Evolutionary conservation across 345 rosid species (phyloP).

Genomic region (Draba incana): DNA sequence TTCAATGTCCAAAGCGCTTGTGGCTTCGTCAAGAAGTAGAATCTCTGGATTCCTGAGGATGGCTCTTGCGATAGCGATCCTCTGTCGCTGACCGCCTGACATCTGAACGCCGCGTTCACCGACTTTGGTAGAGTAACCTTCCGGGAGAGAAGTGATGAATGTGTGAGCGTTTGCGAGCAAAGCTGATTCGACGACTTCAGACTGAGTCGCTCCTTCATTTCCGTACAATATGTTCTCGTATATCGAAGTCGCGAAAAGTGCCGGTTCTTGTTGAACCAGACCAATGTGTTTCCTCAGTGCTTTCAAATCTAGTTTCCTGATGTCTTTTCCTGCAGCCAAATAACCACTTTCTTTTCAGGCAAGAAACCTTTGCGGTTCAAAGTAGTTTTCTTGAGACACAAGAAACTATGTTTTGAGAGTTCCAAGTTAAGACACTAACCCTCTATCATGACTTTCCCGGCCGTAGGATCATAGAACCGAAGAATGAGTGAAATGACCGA

Average conservation of each 20-base stretch:
- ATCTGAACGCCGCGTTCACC: conserved; percentile 93
- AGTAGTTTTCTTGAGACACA: conserved; percentile 14
- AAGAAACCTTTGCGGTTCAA: neutral
- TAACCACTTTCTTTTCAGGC: neutral
- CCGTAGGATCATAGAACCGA: conserved; percentile 85
- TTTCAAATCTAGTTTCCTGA: conserved; percentile 68
- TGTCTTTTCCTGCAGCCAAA: conserved; percentile 61
- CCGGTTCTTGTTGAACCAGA: conserved; percentile 93
- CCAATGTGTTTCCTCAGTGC: conserved; percentile 79
- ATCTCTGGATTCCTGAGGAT: conserved; percentile 89
- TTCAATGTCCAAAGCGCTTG: conserved; percentile 84
- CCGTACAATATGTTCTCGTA: conserved; percentile 91
- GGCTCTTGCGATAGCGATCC: conserved; percentile 92
- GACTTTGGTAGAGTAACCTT: conserved; percentile 85
- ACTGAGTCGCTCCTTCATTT: conserved; percentile 72
- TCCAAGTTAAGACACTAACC: conserved; percentile 51
- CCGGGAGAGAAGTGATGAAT: conserved; percentile 83
- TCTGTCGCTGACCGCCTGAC: conserved; percentile 91
- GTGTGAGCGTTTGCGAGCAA: conserved; percentile 83
- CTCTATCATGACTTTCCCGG: conserved; percentile 83
- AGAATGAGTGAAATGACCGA: conserved; percentile 84
- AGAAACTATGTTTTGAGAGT: neutral
- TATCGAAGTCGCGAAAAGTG: conserved; percentile 84
- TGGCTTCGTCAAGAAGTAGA: conserved; percentile 88
- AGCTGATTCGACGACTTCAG: conserved; percentile 83